Evolutionary conservation across 352 stramenopile species (phyloP).

Genomic region (Phytophthora pisi): DNA sequence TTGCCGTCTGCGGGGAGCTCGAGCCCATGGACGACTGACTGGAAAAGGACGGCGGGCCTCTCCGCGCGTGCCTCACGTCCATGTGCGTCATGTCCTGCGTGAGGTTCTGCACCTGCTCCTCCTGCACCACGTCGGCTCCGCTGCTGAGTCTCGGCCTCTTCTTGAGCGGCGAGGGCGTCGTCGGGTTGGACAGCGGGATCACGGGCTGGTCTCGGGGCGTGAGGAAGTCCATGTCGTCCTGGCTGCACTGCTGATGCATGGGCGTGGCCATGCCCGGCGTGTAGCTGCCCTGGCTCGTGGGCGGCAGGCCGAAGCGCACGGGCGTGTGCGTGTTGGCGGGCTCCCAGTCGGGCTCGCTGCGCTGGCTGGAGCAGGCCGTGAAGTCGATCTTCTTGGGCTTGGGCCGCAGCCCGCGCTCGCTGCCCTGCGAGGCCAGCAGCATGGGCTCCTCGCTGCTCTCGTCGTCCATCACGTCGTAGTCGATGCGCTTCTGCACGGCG

Average conservation of each 20-base stretch:
- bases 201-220: conserved; percentile 85
- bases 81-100: conserved; percentile 83
- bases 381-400: conserved; percentile 85
- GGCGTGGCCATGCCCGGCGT: conserved; percentile 36
- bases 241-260: conserved; percentile 81
- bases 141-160: conserved; percentile 63
- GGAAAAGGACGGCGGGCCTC: conserved; percentile 51
- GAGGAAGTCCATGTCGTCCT: conserved; percentile 87
- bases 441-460: conserved; percentile 57
- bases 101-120: conserved; percentile 73
- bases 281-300: conserved; percentile 44
- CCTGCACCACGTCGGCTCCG: conserved; percentile 44
- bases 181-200: conserved; percentile 80
- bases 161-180: conserved; percentile 82
- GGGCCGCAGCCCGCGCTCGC: conserved; percentile 11
- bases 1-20: conserved; percentile 35
- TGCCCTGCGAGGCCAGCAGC: conserved; percentile 24
- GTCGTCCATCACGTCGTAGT: conserved; percentile 69
- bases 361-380: conserved; percentile 62
- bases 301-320: conserved; percentile 33
- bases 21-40: conserved; percentile 56
- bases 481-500: conserved; percentile 69
- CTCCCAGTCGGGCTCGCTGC: conserved; percentile 75
- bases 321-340: conserved; percentile 33
- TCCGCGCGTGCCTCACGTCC: conserved; percentile 50